Evolutionary conservation across 2,329 filamentous ascomycete species (phyloP), one percentile per base, ranked within the genome.

Genomic region (Fusarium sp.): DNA sequence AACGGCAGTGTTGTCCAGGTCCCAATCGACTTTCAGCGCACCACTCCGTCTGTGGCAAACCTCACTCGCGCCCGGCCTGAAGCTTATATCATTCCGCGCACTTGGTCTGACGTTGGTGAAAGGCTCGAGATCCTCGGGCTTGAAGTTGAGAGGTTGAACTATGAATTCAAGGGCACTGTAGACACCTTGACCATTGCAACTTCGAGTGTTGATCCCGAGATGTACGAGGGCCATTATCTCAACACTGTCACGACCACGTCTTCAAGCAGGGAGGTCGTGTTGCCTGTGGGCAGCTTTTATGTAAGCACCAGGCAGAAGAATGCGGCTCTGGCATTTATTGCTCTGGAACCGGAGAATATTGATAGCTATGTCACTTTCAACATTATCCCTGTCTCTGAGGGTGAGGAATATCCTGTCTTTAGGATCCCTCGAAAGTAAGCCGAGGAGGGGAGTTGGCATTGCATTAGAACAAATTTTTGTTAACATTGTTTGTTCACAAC

Each of bases 341-440:
- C 58, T 1, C 32, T 62, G 0, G 59, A 62, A 24, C 59, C 58
- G 0, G 58, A 62, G 35, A 62, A 53, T 3, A 58, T 58, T 7
- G 59, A 58, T 9, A 62, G 53, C 11, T 62, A 58, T 15, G 58
- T 62, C 12, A 43, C 29, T 12, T 62, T 62, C 12, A 47, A 47
- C 4, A 45, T 62, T 1, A 58, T 62, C 13, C 58, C 51, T 2
- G 44, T 62, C 0, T 24, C 51, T 5, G 29, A 36, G 2, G 58
- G 51, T 0, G 52, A 46, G 51, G 58, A 62, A 7, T 62, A 62
- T 12, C 58, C 58, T 5, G 25, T 62, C 1, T 62, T 62, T 2
- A 52, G 58, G 5, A 24, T 55, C 0, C 48, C 42, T 0, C 42
- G 55, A 1, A 11, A 54, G 12, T 46, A 15, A 12, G 6, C 12